Evolutionary conservation across 306 rosid species (phyloP).

Genomic region (Canavalia ensiformis): DNA sequence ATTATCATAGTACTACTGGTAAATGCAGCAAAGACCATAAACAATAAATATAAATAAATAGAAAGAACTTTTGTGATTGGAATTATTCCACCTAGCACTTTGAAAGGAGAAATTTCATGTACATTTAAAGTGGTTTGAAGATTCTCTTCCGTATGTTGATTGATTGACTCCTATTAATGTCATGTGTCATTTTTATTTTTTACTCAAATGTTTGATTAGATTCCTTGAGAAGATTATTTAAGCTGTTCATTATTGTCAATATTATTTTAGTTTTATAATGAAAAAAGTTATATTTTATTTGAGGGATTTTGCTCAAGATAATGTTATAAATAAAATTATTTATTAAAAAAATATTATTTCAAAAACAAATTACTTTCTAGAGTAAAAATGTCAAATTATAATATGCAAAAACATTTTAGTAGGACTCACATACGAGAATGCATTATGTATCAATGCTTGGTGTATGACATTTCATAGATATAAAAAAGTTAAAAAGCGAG

Average conservation of each 20-base stretch:
- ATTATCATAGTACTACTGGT: constrained; percentile 27
- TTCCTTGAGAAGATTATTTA: neutral
- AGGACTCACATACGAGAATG: too few relatives aligned
- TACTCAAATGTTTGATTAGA: neutral
- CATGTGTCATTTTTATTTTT: neutral
- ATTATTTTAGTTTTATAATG: neutral
- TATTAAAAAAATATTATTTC: too few relatives aligned
- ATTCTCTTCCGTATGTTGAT: constrained; percentile 43
- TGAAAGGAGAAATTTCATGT: constrained; percentile 24
- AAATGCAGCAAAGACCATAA: constrained; percentile 45
- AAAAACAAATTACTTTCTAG: too few relatives aligned
- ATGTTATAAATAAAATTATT: too few relatives aligned
- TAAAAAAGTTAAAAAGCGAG: too few relatives aligned
- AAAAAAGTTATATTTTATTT: neutral
- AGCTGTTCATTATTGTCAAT: neutral
- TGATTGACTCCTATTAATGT: constrained; percentile 33
- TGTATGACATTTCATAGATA: too few relatives aligned
- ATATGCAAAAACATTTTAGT: too few relatives aligned
- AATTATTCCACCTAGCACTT: constrained; percentile 49
- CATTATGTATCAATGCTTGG: too few relatives aligned
- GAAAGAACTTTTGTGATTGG: constrained; percentile 44
- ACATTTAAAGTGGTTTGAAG: constrained; percentile 40
- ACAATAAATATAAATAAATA: neutral
- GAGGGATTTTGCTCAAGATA: too few relatives aligned
- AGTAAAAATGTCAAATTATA: too few relatives aligned